Conservation (phyloP, 352 stramenopile genomes). For the Phytophthora hibernalis region DNA sequence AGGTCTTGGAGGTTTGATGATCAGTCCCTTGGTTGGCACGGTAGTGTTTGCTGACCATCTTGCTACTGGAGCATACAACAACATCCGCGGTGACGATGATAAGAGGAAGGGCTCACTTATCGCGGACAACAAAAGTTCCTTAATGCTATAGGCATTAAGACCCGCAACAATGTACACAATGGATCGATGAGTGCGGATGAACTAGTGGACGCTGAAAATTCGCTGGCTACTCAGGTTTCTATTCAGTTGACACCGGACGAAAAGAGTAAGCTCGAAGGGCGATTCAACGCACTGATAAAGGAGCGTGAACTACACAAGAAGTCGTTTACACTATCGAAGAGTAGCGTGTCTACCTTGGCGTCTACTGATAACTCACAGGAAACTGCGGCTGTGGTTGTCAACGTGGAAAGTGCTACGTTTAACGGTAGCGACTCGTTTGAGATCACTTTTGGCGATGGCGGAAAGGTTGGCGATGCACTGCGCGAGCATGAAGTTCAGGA, state of each 20-base stretch:
- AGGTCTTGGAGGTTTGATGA: constrained; percentile 58
- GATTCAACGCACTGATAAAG: constrained; percentile 51
- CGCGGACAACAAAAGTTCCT: constrained; percentile 53
- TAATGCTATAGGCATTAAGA: constrained; percentile 48
- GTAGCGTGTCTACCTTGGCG: background rate
- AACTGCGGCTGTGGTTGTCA: constrained; percentile 15
- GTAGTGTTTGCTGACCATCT: constrained; percentile 74
- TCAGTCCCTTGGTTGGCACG: constrained; percentile 61
- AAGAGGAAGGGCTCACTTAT: constrained; percentile 60
- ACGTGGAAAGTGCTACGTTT: constrained; percentile 36
- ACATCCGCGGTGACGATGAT: constrained; percentile 45
- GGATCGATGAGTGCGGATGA: constrained; percentile 62
- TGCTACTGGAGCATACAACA: constrained; percentile 70
- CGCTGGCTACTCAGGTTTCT: constrained; percentile 42
- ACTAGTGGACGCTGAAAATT: constrained; percentile 37
- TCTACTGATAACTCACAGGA: constrained; percentile 14
- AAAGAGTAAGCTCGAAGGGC: constrained; percentile 42
- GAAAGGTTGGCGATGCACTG: constrained; percentile 35
- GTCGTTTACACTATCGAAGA: constrained; percentile 28
- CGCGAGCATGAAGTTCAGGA: constrained; percentile 32
- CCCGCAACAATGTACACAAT: constrained; percentile 52
- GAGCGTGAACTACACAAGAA: constrained; percentile 38
- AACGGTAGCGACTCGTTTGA: constrained; percentile 44
- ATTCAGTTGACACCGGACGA: constrained; percentile 52
- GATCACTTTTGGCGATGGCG: constrained; percentile 39